Conservation (phyloP, 768 basidiomycete species). For the Kwoniella shandongensis region DNA sequence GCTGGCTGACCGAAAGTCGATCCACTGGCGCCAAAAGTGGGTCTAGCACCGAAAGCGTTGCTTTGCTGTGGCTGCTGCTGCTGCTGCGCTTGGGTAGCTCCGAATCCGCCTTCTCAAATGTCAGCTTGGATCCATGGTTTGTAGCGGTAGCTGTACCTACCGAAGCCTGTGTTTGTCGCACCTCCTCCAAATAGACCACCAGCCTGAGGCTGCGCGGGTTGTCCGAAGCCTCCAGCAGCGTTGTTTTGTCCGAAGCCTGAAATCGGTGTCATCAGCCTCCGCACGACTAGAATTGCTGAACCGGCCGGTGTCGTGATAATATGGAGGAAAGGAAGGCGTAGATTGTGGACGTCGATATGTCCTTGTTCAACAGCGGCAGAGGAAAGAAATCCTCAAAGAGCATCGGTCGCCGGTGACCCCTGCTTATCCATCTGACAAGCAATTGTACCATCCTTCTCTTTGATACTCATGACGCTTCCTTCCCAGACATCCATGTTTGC, state of each 20-base stretch:
- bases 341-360: no score
- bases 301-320: no score
- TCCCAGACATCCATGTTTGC: no score
- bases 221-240: conserved; percentile 18
- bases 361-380: no score
- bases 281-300: neutral
- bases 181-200: conserved; percentile 35
- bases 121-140: neutral
- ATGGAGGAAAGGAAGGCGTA: no score
- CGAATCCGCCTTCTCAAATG: conserved; percentile 57
- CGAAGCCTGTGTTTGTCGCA: conserved; percentile 10
- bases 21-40: conserved; percentile 55
- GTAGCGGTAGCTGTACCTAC: conserved; percentile 5
- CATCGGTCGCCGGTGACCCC: no score
- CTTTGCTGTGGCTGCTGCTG: conserved; percentile 57
- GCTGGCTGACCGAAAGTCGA: conserved; percentile 63
- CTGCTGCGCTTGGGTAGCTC: conserved; percentile 53
- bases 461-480: no score
- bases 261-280: neutral
- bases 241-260: conserved; percentile 15
- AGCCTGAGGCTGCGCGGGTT: conserved; percentile 23
- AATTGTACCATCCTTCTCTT: no score
- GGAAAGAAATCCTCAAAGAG: no score
- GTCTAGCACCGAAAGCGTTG: conserved; percentile 57
- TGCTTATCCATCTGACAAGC: no score